Conservation (phyloP, 345 rosid genomes). For the Sisymbrium irio region DNA sequence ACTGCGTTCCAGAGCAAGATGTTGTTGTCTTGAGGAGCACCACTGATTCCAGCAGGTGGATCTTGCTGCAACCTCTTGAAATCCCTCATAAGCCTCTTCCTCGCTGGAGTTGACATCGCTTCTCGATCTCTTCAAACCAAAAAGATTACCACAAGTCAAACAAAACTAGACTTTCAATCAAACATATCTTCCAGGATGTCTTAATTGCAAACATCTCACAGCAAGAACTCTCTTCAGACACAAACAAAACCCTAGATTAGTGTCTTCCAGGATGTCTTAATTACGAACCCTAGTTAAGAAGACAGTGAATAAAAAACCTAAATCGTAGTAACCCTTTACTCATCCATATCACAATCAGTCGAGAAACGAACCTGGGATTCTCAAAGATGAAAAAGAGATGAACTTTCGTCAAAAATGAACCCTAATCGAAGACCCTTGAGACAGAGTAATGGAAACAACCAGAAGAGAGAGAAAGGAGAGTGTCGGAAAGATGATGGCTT, state of each 20-base stretch:
- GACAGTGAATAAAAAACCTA: no score
- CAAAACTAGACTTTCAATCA: neutral
- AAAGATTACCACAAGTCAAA: neutral
- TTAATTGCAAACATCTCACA: neutral
- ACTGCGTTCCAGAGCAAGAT: slow-evolving; percentile 65
- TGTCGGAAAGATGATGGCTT: neutral
- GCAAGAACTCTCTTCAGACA: neutral
- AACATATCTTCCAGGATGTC: neutral
- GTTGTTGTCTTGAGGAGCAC: slow-evolving; percentile 54
- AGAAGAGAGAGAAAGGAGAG: neutral
- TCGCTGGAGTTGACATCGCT: slow-evolving; percentile 53
- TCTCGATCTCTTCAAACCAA: neutral
- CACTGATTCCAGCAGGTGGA: slow-evolving; percentile 39
- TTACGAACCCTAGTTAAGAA: neutral
- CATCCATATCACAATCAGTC: no score
- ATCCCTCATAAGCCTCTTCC: slow-evolving; percentile 65
- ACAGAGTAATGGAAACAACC: neutral
- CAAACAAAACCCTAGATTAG: neutral
- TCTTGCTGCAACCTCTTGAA: slow-evolving; percentile 62
- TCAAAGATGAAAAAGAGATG: neutral
- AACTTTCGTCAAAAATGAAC: neutral
- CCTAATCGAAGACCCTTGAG: neutral
- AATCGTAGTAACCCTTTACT: no score
- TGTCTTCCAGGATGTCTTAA: no score
- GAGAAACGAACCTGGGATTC: neutral